Percentiles rank a stretch among this genome's conserved stretches.
Conservation (phyloP, 257 asterid species). For the Solanum okadae region DNA sequence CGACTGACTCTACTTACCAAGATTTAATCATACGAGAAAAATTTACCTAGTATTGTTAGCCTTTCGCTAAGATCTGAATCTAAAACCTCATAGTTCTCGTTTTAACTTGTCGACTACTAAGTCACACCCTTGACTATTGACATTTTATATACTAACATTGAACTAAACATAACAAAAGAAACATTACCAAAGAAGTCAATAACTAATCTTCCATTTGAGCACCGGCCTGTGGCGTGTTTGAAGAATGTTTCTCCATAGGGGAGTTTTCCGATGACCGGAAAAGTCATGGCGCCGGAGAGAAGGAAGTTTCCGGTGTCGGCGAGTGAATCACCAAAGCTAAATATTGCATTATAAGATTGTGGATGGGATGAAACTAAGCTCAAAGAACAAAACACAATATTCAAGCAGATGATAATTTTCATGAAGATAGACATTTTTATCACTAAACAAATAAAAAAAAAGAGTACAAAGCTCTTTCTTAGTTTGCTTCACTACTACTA, state of each 20-base stretch:
- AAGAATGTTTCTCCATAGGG: conserved; percentile 70
- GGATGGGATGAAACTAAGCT: conserved; percentile 12
- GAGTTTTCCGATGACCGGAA: conserved; percentile 53
- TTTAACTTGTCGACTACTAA: background rate
- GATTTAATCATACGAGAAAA: background rate
- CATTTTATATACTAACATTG: background rate
- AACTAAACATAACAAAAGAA: background rate
- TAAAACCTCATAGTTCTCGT: background rate
- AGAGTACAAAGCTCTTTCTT: background rate
- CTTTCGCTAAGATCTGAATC: background rate
- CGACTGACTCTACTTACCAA: background rate
- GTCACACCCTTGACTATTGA: background rate
- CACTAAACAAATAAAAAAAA: background rate
- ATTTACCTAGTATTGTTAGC: background rate
- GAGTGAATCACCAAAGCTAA: conserved; percentile 78
- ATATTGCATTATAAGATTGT: conserved; percentile 41
- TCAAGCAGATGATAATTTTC: conserved; percentile 14
- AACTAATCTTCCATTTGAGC: conserved; percentile 52
- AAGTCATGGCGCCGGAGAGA: conserved; percentile 47
- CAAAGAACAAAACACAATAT: background rate
- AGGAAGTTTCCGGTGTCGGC: conserved; percentile 78
- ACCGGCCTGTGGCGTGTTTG: conserved; percentile 51
- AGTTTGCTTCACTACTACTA: background rate
- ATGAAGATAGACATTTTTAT: background rate
- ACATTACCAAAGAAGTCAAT: conserved; percentile 47